Percentiles rank a stretch among this genome's conserved stretches.
Evolutionary conservation across 2,329 filamentous ascomycete species (phyloP).

Genomic region (Colletotrichum plurivorum): DNA sequence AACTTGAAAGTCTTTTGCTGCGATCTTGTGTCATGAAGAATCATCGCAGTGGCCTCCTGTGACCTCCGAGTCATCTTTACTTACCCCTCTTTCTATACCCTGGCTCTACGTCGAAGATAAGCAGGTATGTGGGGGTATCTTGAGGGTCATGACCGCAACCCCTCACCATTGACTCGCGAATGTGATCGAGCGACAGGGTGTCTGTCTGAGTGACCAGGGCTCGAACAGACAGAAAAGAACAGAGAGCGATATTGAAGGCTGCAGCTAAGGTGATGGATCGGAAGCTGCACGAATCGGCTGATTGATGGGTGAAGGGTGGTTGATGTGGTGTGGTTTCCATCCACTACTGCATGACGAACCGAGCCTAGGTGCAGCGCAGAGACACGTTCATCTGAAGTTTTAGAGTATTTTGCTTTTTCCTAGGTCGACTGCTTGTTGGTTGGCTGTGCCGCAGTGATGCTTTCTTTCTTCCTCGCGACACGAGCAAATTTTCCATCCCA

Average conservation of each 20-base stretch:
- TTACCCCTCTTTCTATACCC: constrained; percentile 26
- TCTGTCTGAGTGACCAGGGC: neutral
- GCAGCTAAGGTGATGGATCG: constrained; percentile 9
- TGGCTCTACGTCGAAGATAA: constrained; percentile 5
- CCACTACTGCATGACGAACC: constrained; percentile 32
- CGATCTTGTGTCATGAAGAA: no score
- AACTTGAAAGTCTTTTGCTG: no score
- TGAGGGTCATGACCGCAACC: constrained; percentile 16
- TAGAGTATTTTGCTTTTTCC: constrained; percentile 8
- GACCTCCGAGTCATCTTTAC: neutral
- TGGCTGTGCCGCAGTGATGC: neutral
- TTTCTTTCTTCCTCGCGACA: neutral
- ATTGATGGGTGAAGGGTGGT: constrained; percentile 6
- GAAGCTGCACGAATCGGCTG: constrained; percentile 24
- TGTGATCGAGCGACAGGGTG: constrained; percentile 13
- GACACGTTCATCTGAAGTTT: constrained; percentile 30
- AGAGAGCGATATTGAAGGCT: neutral
- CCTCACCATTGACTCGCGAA: constrained; percentile 9
- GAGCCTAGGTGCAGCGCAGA: constrained; percentile 33
- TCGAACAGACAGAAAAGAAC: neutral
- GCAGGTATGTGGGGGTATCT: constrained; percentile 16
- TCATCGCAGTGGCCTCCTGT: neutral
- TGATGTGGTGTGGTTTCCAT: constrained; percentile 27
- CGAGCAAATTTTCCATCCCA: no score
- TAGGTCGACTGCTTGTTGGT: neutral